Base-by-base conservation (phyloP, 2,329 filamentous ascomycete species). In the Xylariaceae sp. region DNA sequence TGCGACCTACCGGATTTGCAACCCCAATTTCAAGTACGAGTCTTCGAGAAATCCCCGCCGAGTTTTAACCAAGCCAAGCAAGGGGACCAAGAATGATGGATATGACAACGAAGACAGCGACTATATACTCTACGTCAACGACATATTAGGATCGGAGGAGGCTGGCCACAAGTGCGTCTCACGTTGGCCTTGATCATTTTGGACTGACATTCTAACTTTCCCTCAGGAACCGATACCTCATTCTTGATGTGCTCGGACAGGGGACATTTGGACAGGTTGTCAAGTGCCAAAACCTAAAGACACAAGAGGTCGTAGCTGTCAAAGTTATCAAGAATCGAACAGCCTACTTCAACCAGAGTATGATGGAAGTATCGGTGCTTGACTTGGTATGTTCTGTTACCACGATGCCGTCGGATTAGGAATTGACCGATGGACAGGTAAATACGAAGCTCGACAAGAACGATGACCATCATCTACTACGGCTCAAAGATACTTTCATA, bases 391-490 rank as follows among this genome's bases (percentile, higher is more conserved):
- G 85, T 67, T 50, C 12, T 41, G 36, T 26, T 49, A 9, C 28
- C 29, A 16, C n/a, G 7, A 9, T n/a, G 17, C 6, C 39, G 12
- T n/a, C 24, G 11, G 12, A 40, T 55, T 19, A 36, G n/a, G 37
- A 14, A 28, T 73, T 74, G 64, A 75, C 63, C 9, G 31, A 45
- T 16, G 9, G 44, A 2, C 67, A 95, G 91, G 85, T 99, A 70
- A 99, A 99, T 74, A 96, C 92, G 64, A 96, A 97, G 73, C 92
- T 98, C 71, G 95, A 99, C 79, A 99, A 98, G 79, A 98, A 98
- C 69, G 95, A 99, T 70, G 95, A 99, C 68, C 95, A 99, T 69
- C 95, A 99, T 75, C 83, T 99, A 23, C 81, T 99, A 53, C 88
- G 95, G 58, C 81, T 99, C 40, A 97, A 97, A 74, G 95, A 99